phyloP scores from a whole-genome alignment of 305 asterid species.

The Monarda citriodora region DNA sequence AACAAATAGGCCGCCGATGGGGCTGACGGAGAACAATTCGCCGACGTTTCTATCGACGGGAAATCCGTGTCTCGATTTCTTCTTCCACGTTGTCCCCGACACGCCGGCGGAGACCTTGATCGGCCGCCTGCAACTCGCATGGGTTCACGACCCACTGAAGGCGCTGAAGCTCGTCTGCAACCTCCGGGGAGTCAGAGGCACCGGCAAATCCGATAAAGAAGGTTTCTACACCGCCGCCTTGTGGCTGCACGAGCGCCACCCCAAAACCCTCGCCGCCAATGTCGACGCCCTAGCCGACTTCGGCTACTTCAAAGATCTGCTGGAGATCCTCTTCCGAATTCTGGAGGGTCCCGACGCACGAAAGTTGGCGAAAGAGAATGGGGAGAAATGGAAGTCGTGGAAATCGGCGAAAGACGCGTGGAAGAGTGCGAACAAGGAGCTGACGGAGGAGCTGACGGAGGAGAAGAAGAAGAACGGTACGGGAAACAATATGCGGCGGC shows the following conservation, averaged over 20 bases:
- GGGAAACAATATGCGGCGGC: too few relatives aligned
- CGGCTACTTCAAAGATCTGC: constrained; percentile 52
- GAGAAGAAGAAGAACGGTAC: too few relatives aligned
- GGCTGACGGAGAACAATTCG: constrained; percentile 44
- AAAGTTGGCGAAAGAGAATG: constrained; percentile 4
- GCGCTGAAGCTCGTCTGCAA: constrained; percentile 50
- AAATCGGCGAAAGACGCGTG: too few relatives aligned
- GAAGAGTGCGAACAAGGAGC: too few relatives aligned
- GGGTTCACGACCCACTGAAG: constrained; percentile 38
- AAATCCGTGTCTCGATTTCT: constrained; percentile 46
- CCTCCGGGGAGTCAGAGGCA: constrained; percentile 53
- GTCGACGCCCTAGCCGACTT: constrained; percentile 18
- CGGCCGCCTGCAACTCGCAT: constrained; percentile 27
- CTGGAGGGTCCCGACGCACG: constrained; percentile 42
- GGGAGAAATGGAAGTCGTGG: background rate
- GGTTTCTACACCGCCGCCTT: constrained; percentile 48
- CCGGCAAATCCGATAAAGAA: constrained; percentile 56
- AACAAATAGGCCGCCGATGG: too few relatives aligned
- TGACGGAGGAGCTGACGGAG: too few relatives aligned
- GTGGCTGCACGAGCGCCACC: constrained; percentile 51
- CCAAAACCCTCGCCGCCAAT: constrained; percentile 49
- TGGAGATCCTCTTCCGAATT: constrained; percentile 43
- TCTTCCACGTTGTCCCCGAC: constrained; percentile 39
- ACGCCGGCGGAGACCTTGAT: constrained; percentile 39
- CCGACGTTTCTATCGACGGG: constrained; percentile 44